Conservation (phyloP, 805 yeast species). For the Metschnikowia kofuensis region DNA sequence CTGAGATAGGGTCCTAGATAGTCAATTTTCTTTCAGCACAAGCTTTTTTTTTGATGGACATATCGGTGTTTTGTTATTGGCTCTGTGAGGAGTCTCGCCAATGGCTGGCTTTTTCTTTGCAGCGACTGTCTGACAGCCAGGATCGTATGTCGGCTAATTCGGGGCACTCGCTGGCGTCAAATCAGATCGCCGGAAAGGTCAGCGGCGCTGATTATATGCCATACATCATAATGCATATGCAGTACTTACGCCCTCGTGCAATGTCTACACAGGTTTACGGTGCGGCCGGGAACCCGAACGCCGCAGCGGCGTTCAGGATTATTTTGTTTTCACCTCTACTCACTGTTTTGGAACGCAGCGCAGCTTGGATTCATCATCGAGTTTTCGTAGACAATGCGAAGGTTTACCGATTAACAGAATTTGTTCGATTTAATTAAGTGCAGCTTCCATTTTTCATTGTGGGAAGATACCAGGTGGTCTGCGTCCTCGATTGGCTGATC, state of each 20-base stretch:
- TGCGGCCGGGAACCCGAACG: slow-evolving; percentile 1
- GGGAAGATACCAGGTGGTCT: too few species aligned
- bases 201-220: not conserved
- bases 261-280: slow-evolving; percentile 1
- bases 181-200: slow-evolving; percentile 8
- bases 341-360: too few species aligned
- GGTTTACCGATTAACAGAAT: too few species aligned
- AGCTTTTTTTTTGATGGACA: not conserved
- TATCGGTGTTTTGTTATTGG: not conserved
- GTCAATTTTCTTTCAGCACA: too few species aligned
- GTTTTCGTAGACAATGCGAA: too few species aligned
- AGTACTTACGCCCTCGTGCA: not conserved
- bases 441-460: too few species aligned
- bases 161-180: not conserved
- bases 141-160: not conserved
- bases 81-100: slow-evolving; percentile 3
- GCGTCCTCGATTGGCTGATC: too few species aligned
- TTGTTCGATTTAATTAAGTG: too few species aligned
- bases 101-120: slow-evolving; percentile 7
- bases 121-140: not conserved
- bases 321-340: too few species aligned
- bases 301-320: not conserved
- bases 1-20: too few species aligned
- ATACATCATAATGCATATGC: not conserved
- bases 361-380: too few species aligned